Evolutionary conservation across 306 rosid genomes (phyloP), one percentile per base, ranked within the genome.

Genomic region (Casuarina glauca): DNA sequence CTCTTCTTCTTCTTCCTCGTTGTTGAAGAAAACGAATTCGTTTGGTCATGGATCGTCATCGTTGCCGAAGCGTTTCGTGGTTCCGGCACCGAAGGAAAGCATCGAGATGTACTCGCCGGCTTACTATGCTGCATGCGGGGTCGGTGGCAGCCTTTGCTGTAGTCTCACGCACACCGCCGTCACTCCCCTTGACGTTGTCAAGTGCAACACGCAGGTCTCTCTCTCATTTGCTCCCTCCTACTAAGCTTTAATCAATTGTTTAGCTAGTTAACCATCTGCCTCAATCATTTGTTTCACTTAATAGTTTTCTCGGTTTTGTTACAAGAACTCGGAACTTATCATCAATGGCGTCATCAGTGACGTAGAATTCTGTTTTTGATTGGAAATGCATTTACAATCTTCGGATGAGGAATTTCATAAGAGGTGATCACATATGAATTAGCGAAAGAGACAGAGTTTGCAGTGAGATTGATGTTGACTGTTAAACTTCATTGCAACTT

Each of bases 181-280:
- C 84, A 93, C 98, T 71, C 98, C 98, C 69, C 73, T 88, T 13
- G 98, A 93, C 77, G 80, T 93, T 26, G 84, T 91, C 85, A 93
- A 93, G 86, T 93, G 98, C 85, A 91, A 91, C 76, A 93, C 91
- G 98, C 98, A 93, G 93, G 98, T 89, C 7, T 26, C 32, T 26
- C 32, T 26, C 32, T 26, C 11, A 46, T 35, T n/a, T 32, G 3
- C 35, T 19, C 9, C 66, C 16, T 51, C 6, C 10, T 42, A 58
- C 32, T 11, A 7, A 3, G 11, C 2, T 43, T 15, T 17, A 17
- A 42, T 54, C 13, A 19, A 50, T 58, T 26, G 32, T 26, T 0
- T 26, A 26, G 32, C 32, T 38, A 20, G 13, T 48, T 17, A 2
- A 6, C 44, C 44, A 0, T 8, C 15, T 44, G 46, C 5, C 68